Base-by-base conservation (phyloP, 768 basidiomycete species). In the Tephrocybe rancida region DNA sequence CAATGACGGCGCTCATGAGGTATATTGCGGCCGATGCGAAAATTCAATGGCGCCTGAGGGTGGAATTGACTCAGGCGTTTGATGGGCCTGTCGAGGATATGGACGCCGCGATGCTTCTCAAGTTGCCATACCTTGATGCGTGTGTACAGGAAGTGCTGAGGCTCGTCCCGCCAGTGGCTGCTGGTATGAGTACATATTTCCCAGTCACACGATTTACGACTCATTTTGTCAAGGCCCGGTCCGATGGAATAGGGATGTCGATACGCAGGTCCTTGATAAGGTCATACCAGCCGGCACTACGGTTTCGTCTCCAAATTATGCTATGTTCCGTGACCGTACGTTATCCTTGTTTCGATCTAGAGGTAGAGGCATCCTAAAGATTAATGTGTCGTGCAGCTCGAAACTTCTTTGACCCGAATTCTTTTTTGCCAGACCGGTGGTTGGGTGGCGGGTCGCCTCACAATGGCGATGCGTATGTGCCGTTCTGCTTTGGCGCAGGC, bases 81-180 rank as follows among this genome's bases (percentile, higher is more conserved):
- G 53, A 46, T 11, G 60, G 48, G 14, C 43, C 30, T 8, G 24
- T 51, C 14, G 61, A 59, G 19, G 52, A 61, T 41, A 54, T 57
- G 27, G 61, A 62, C 38, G 30, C 41, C 24, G 32, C 22, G 14
- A 52, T 41, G 3, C 34, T 64, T 9, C 22, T 44, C 1, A 54
- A 60, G 29, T 45, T 64, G 18, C 58, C 64, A 3, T 64, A 59
- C 24, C 65, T 66, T 14, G 64, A 63, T 44, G 64, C 64, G 11
- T 65, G 65, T 34, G 45, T 64, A 10, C 64, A 66, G 48, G 65
- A 66, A 47, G 51, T 60, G n/a, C 54, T 66, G 13, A 52, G 65
- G 10, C 35, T 64, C 16, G 54, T 59, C 6, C 64, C 65, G 16
- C 64, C 65, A 14, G 61, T 59, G 10, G 48, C 64, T 35, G 57